Base-by-base conservation (phyloP, 768 basidiomycete genomes). In the Ramaria sp. region DNA sequence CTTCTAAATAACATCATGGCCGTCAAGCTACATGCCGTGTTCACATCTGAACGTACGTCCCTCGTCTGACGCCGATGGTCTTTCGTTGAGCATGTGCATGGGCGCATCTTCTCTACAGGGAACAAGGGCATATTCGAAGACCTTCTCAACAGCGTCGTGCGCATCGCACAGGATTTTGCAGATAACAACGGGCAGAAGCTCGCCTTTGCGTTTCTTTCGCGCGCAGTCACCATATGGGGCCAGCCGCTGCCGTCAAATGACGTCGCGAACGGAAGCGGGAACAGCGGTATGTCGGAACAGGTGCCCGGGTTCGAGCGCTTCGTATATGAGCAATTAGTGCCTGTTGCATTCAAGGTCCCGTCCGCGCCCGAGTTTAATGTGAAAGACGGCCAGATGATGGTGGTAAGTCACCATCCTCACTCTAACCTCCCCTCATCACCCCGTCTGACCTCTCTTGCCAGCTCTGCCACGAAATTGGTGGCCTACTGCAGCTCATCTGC, bases 241-340 rank as follows among this genome's bases (percentile, higher is more conserved):
- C 81, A 78, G 56, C 76, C 78, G 22, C 30, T 50, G 5, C 66
- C 70, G 48, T 61, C 71, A 27, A 52, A 65, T 22, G 46, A 65
- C 2, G 61, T 64, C 2, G 69, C 75, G 20, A 72, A 74, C 51
- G 72, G 73, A 0, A 63, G 66, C 22, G 70, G 65, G 20, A 59
- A 62, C 62, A 54, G 64, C 59, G 9, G 7, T 10, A 54, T 63
- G 1, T 53, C 72, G 30, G 66, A 63, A 20, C 71, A 75, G 11
- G 70, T 98, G 45, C 91, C 92, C 11, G 94, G 95, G 0, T 97
- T 96, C 62, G 93, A 97, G 62, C 79, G 81, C 13, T 94, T 94
- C 67, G 79, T 95, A 31, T 98, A 98, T 64, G 87, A 93, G 60
- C 80, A 84, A 12, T 70, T 95, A 34, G 74, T 98, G 52, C 89